phyloP scores from a whole-genome alignment of 176 grass and related monocot species.

The Leersia perrieri region DNA sequence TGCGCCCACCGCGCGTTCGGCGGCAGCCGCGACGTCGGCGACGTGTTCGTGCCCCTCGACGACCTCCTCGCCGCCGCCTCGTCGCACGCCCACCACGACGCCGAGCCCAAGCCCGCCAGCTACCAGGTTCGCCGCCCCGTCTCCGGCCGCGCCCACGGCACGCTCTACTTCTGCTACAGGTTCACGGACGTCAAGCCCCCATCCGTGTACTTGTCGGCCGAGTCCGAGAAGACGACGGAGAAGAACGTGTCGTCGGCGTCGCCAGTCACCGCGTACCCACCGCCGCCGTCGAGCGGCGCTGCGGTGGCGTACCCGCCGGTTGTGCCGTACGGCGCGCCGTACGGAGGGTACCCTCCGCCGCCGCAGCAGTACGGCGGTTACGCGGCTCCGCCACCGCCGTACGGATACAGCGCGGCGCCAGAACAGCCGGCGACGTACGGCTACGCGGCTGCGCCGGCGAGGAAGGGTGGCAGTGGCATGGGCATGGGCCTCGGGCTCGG shows the following conservation, averaged over 20 bases:
- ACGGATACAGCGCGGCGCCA: conserved; percentile 32
- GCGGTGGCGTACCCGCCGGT: background rate
- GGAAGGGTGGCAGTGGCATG: background rate
- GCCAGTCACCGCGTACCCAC: conserved; percentile 29
- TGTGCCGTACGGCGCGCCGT: conserved; percentile 27
- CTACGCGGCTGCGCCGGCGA: conserved; percentile 15
- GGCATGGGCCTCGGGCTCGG: conserved; percentile 37
- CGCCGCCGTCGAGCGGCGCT: background rate
- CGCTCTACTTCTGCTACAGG: conserved; percentile 64
- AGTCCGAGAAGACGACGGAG: too few relatives aligned
- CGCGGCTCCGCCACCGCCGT: conserved; percentile 15
- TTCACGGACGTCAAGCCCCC: conserved; percentile 29
- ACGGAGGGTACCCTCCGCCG: conserved; percentile 25
- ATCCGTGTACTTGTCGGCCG: background rate
- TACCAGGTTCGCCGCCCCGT: conserved; percentile 61
- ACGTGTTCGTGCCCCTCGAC: conserved; percentile 54
- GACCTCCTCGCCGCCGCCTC: conserved; percentile 50
- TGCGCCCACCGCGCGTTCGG: conserved; percentile 33
- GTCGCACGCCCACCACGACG: background rate
- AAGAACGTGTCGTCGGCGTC: background rate
- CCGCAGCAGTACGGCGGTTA: conserved; percentile 20
- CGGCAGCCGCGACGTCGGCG: conserved; percentile 57
- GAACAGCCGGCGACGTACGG: conserved; percentile 22
- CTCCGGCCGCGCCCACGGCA: conserved; percentile 59
- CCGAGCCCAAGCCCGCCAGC: conserved; percentile 39